Conservation (phyloP, 2,329 filamentous ascomycete species). For the Aureobasidium sp. region DNA sequence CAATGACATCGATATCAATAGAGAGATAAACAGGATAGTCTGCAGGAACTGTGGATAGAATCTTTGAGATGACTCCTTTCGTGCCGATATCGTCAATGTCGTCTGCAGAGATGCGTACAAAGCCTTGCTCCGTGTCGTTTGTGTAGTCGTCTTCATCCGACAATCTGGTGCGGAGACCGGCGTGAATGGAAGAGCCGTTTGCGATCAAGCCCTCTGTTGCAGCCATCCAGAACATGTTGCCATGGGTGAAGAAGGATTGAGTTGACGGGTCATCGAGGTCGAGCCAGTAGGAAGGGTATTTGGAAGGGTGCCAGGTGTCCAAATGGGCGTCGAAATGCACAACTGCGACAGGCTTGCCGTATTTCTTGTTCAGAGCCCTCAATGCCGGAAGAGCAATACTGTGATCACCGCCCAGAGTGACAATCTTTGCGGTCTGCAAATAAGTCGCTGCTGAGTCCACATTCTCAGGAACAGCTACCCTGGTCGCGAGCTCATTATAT, state of each 20-base stretch:
- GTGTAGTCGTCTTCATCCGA: constrained; percentile 62
- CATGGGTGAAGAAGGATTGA: constrained; percentile 75
- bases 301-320: constrained; percentile 76
- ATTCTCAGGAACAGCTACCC: constrained; percentile 28
- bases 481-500: constrained; percentile 58
- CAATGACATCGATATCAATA: constrained; percentile 74
- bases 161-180: constrained; percentile 70
- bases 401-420: constrained; percentile 44
- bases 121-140: constrained; percentile 64
- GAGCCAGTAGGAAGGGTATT: constrained; percentile 71
- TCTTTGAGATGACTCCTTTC: constrained; percentile 59
- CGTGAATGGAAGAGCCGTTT: constrained; percentile 70
- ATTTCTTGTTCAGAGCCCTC: constrained; percentile 38
- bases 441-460: constrained; percentile 33
- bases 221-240: constrained; percentile 87
- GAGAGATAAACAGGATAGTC: constrained; percentile 73
- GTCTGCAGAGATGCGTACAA: constrained; percentile 71
- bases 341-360: constrained; percentile 39
- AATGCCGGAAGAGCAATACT: constrained; percentile 44
- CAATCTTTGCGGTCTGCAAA: constrained; percentile 37
- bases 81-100: constrained; percentile 79
- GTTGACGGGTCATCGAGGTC: constrained; percentile 42
- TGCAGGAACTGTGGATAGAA: constrained; percentile 63
- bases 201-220: constrained; percentile 70
- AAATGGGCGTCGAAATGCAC: constrained; percentile 56